Evolutionary conservation across 495 filamentous ascomycete genomes (phyloP).

Genomic region (Penicillium dipodomyicola): DNA sequence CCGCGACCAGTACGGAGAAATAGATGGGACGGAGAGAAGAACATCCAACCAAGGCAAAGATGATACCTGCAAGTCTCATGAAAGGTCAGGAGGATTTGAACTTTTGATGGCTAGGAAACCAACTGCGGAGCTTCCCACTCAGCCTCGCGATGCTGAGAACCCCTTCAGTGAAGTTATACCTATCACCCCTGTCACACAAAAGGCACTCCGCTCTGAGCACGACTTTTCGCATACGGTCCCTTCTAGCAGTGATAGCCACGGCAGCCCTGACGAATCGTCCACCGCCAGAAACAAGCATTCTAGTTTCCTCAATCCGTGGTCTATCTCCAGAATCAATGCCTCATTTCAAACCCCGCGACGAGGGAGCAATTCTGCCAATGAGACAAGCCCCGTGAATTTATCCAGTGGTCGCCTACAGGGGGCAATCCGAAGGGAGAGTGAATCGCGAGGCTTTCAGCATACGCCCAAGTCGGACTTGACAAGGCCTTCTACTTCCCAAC

Average conservation of each 20-base stretch:
- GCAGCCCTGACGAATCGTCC: neutral
- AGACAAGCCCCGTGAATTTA: neutral
- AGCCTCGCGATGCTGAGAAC: neutral
- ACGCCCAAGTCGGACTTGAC: constrained; percentile 1
- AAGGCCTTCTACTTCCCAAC: constrained; percentile 13
- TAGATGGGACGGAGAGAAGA: constrained; percentile 11
- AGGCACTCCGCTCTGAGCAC: neutral
- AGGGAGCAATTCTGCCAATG: neutral
- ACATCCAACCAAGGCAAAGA: constrained; percentile 9
- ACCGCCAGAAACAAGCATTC: neutral
- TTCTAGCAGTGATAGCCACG: neutral
- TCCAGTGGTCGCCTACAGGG: neutral
- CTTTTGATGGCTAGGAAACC: constrained; percentile 28
- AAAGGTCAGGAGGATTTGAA: constrained; percentile 14
- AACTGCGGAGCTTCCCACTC: neutral
- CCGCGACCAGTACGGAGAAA: constrained; percentile 51
- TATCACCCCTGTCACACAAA: neutral
- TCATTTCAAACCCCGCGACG: constrained; percentile 17
- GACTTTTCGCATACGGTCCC: neutral
- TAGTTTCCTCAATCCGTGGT: constrained; percentile 34
- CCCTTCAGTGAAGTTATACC: neutral
- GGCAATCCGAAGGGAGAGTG: neutral
- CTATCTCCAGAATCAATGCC: constrained; percentile 30
- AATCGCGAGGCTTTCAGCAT: neutral
- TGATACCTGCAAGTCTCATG: neutral